Evolutionary conservation across 148 eudicot species (phyloP), one percentile per base, ranked within the genome.

Genomic region (Spergularia bocconei): DNA sequence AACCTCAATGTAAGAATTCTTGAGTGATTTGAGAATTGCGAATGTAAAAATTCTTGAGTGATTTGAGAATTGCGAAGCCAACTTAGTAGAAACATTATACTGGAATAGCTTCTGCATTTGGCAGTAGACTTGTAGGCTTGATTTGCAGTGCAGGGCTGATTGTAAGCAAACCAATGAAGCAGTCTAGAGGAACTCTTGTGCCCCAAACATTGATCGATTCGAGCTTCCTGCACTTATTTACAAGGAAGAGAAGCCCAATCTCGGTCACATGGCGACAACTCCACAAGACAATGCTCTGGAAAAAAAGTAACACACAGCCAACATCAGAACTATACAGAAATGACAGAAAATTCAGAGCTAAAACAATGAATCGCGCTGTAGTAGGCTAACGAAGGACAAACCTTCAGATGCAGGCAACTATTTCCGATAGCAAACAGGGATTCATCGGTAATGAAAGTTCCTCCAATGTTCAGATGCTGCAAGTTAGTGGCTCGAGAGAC

Each of bases 261-360:
- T 87, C 94, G 17, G 94, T 91, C 59, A 93, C 94, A 69, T 93
- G 98, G 13, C 97, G 94, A 66, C 98, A 93, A 56, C 98, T 88
- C 97, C 97, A 93, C 73, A 93, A 71, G 33, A 81, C 88, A 62
- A 90, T 88, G 51, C 80, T 86, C 98, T 93, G 94, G 33, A 73
- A 13, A 29, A 53, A 21, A 29, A 13, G 25, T 16, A 48, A 20
- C 14, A 8, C 19, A 71, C 25, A 29, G 41, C 19, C 51, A 25
- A 38, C 8, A 38, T 47, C 10, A 59, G 25, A 25, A 25, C 12
- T 21, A 44, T 59, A 21, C 23, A 25, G 63, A 19, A 59, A 57
- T 3, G 13, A 58, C 11, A 20, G 19, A 25, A 20, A 11, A 59
- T n/a, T 15, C 7, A 17, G 52, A 52, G 7, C 14, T 55, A 17